Evolutionary conservation across 2,329 filamentous ascomycete genomes (phyloP).

Genomic region (Zymoseptoria pseudotritici): DNA sequence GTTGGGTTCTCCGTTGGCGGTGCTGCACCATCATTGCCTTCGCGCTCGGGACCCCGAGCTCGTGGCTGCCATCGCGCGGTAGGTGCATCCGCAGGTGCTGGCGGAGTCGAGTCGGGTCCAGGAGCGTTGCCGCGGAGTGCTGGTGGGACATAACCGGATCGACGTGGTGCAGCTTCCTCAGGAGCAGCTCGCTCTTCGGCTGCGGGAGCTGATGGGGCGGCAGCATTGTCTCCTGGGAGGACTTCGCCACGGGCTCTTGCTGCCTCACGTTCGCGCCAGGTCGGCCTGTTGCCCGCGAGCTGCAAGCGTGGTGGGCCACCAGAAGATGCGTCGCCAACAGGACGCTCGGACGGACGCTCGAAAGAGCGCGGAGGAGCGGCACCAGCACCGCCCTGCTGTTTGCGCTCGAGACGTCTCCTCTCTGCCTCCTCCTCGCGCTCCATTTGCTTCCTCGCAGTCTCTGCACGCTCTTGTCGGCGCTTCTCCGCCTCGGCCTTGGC

Average conservation of each 20-base stretch:
- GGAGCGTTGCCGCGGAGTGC: slow-evolving; percentile 32
- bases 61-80: slow-evolving; percentile 20
- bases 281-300: slow-evolving; percentile 54
- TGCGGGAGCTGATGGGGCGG: slow-evolving; percentile 29
- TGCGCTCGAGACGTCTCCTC: slow-evolving; percentile 61
- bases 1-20: slow-evolving; percentile 11
- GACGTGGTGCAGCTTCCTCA: slow-evolving; percentile 32
- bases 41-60: slow-evolving; percentile 13
- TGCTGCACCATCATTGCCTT: slow-evolving; percentile 15
- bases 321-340: slow-evolving; percentile 31
- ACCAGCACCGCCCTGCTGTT: slow-evolving; percentile 32
- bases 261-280: slow-evolving; percentile 68
- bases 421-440: slow-evolving; percentile 78
- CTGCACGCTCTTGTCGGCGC: slow-evolving; percentile 54
- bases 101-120: slow-evolving; percentile 22
- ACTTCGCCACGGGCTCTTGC: slow-evolving; percentile 33
- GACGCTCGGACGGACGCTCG: slow-evolving; percentile 19
- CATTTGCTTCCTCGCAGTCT: slow-evolving; percentile 30
- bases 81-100: slow-evolving; percentile 19
- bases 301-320: slow-evolving; percentile 54
- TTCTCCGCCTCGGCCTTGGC: slow-evolving; percentile 54
- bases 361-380: slow-evolving; percentile 34
- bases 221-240: slow-evolving; percentile 21
- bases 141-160: slow-evolving; percentile 41
- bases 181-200: slow-evolving; percentile 32